Conservation (phyloP, 2,329 filamentous ascomycete species). For the Periconia sp. region DNA sequence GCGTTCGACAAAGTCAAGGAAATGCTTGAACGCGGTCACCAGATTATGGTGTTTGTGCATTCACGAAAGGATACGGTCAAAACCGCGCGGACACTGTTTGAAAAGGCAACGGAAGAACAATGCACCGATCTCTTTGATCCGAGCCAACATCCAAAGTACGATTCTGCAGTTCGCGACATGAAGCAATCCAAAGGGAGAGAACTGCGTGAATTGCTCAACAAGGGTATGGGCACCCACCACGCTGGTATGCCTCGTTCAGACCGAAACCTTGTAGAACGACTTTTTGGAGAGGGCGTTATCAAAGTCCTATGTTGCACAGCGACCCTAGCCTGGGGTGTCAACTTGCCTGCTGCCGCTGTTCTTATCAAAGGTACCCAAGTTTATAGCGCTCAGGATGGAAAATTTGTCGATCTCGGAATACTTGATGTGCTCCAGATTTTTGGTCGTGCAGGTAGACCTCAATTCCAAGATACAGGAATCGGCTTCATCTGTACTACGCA, state of each 20-base stretch:
- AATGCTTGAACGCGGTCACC: conserved; percentile 90
- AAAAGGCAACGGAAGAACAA: conserved; percentile 81
- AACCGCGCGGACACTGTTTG: conserved; percentile 80
- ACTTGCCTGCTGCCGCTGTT: conserved; percentile 92
- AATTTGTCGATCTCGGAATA: conserved; percentile 94
- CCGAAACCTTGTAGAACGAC: conserved; percentile 89
- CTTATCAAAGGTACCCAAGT: conserved; percentile 98
- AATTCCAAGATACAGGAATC: conserved; percentile 96
- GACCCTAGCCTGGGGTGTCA: conserved; percentile 97
- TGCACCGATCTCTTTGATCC: conserved; percentile 84
- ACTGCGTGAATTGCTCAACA: conserved; percentile 82
- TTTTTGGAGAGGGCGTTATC: conserved; percentile 89
- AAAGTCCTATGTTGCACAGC: conserved; percentile 98
- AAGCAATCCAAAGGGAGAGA: conserved; percentile 84
- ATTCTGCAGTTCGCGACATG: conserved; percentile 78
- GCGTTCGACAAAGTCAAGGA: conserved; percentile 93
- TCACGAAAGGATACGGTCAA: conserved; percentile 91
- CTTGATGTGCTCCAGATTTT: conserved; percentile 98
- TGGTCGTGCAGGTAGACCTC: conserved; percentile 93
- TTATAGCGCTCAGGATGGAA: conserved; percentile 94
- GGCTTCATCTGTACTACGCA: conserved; percentile 97
- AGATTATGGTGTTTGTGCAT: conserved; percentile 99
- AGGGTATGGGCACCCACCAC: conserved; percentile 93
- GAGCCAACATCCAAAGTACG: conserved; percentile 74
- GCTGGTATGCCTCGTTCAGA: conserved; percentile 95